Base-by-base conservation (phyloP, 176 grass and related monocot genomes). In the Juncus inflexus region DNA sequence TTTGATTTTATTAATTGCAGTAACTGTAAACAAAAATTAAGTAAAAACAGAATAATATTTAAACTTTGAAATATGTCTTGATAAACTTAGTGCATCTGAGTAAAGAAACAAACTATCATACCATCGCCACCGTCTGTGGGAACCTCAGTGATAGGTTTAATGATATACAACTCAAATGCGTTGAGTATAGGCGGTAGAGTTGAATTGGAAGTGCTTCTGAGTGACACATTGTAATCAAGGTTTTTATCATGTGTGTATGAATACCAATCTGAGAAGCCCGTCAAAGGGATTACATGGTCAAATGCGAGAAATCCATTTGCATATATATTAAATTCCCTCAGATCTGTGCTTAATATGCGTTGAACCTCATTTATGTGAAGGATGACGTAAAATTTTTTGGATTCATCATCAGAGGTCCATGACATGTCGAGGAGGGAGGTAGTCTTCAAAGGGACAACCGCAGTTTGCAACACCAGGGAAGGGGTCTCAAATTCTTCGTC, bases 1-100 rank as follows among this genome's bases (percentile, higher is more conserved):
- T 62, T 80, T 88, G 73, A 88, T 66, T 6, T 13, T 61, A 60
- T 60, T 28, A 7, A 83, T 77, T 7, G 72, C 65, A 79, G 28
- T 56, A 50, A 80, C 84, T 83, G 42, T 35, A 52, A n/a, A 42
- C 59, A 3, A 35, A 10, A 45, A 3, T 0, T 16, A 28, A 28
- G 19, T 1, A 28, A 28, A 28, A 0, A 28, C 19, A 2, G 11
- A 50, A 9, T 49, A 65, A 11, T 6, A 9, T 10, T 6, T 63
- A 77, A 2, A 39, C 51, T n/a, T 65, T 50, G n/a, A 4, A 52
- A 1, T n/a, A 15, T 7, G 13, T 6, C 13, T 5, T 36, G 28
- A 6, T 47, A 47, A 47, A 47, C 43, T 47, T 47, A 28, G 19
- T 28, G 19, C 19, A 28, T 28, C 19, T 28, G 19, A 28, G 19